Evolutionary conservation across 805 yeast genomes (phyloP).

Genomic region (Teunomyces pallodes): DNA sequence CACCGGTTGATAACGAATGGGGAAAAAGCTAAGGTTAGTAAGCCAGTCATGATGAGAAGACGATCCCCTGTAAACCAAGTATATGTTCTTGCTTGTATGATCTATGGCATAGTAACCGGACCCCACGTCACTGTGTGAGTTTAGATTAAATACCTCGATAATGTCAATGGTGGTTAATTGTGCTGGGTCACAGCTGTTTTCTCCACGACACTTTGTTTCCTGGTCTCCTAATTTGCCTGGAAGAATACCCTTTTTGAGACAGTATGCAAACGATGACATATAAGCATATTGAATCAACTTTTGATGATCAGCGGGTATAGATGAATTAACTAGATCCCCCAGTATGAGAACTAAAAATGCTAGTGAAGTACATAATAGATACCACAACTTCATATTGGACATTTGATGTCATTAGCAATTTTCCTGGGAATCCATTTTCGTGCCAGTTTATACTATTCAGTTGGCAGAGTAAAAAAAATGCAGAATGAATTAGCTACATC

Average conservation of each 20-base stretch:
- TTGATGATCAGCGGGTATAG: constrained; percentile 13
- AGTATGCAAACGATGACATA: constrained; percentile 37
- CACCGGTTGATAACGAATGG: constrained; percentile 48
- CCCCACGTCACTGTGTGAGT: constrained; percentile 45
- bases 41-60: constrained; percentile 59
- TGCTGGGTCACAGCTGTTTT: constrained; percentile 20
- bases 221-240: constrained; percentile 22
- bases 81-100: constrained; percentile 38
- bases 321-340: background rate
- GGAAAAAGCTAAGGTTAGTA: constrained; percentile 51
- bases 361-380: background rate
- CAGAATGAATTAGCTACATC: constrained; percentile 25
- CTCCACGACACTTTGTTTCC: constrained; percentile 21
- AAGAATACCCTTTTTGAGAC: constrained; percentile 29
- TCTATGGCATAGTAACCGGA: constrained; percentile 57
- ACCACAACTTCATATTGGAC: background rate
- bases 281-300: constrained; percentile 32
- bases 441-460: background rate
- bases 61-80: constrained; percentile 63
- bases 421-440: background rate
- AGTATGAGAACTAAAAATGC: background rate
- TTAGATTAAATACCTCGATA: constrained; percentile 39
- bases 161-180: constrained; percentile 30
- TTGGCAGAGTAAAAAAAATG: background rate
- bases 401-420: no score